Percentiles rank a stretch among this genome's conserved stretches.
These are phyloP conservation scores for Mortierella sp. DNA, from an alignment of 371 early-diverging fungal genomes.

Conservation along the genomic window DNA sequence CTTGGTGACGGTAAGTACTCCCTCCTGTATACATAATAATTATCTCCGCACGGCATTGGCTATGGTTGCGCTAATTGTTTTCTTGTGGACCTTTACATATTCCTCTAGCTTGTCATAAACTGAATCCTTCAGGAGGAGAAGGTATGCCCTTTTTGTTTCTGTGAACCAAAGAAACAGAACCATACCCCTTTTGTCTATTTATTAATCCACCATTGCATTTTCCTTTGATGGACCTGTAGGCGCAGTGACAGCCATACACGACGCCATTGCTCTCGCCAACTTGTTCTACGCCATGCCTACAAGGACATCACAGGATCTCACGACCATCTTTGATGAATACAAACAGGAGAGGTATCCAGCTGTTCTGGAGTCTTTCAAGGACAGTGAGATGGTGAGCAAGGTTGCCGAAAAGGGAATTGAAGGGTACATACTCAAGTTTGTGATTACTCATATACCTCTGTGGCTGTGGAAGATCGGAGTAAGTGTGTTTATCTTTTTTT, in stretches of 20 bases:
- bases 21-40: neutral
- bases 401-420: neutral
- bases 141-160: neutral
- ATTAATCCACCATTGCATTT: no score
- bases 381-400: conserved; percentile 11
- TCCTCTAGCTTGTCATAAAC: no score
- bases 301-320: neutral
- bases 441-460: neutral
- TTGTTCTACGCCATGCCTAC: conserved; percentile 15
- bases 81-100: no score
- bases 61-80: no score
- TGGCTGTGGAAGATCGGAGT: neutral
- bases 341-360: neutral
- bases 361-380: neutral
- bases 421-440: neutral
- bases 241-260: conserved; percentile 12
- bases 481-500: no score
- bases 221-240: conserved; percentile 8
- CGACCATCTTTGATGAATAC: conserved; percentile 2
- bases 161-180: no score
- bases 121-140: neutral
- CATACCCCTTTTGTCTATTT: no score
- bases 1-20: neutral
- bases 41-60: no score
- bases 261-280: conserved; percentile 20